Base-by-base conservation (phyloP, 208 protist genomes). In the Leishmania martiniquensis region DNA sequence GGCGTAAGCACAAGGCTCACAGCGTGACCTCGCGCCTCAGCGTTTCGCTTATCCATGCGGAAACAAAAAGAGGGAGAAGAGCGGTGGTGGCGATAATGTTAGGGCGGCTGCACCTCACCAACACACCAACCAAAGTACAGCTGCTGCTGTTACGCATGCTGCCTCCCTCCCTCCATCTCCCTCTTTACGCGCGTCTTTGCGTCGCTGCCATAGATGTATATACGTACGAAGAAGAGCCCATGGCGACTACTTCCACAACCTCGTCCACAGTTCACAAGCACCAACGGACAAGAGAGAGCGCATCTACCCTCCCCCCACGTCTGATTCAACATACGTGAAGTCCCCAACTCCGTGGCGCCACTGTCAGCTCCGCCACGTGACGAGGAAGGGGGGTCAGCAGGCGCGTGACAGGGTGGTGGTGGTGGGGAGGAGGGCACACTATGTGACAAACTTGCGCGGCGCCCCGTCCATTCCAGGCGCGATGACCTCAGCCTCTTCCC, bases 401-500 rank as follows among this genome's bases (percentile, higher is more conserved):
- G n/a, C n/a, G 13, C 57, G 5, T 37, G 15, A 29, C 57, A 63
- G 37, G 32, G 13, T 63, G 22, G 15, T 1, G 12, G 57, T 15
- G 6, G 13, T 57, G 4, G 52, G 20, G 62, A 13, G 37, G 6
- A 37, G 32, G 42, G n/a, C 37, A 13, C 84, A 45, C 49, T 89
- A 97, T 60, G 88, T 84, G 6, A 97, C 93, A 86, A 95, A 95
- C 83, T 97, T 97, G 69, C 85, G 90, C 44, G 91, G 87, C 4
- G 79, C 79, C 12, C 89, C 91, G n/a, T 87, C 82, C 89, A 97
- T 92, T 67, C 90, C 91, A 1, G 88, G 84, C n/a, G 78, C 52
- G 66, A 97, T 92, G 32, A 94, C 89, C 77, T 97, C 93, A 29
- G 90, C 91, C 80, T 93, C 87, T 73, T 97, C 93, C 91, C 93